Conservation (phyloP, 1,139 yeast species). For the Pneumocystis canis region DNA sequence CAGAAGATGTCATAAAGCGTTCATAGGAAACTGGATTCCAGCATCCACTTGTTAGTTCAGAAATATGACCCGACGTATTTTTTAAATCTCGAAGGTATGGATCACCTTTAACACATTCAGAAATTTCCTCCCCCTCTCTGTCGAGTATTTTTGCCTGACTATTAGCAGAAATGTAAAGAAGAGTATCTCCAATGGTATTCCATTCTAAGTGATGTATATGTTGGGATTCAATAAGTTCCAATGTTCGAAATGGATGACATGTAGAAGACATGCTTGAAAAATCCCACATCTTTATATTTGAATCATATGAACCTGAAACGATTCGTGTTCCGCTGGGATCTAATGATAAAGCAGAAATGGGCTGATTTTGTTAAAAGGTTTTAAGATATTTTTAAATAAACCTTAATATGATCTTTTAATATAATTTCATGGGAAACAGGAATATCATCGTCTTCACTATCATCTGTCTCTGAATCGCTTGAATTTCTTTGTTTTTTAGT, state of each 20-base stretch:
- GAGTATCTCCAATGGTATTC: constrained; percentile 18
- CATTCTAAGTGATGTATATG: constrained; percentile 19
- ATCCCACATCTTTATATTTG: constrained; percentile 24
- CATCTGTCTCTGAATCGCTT: neutral
- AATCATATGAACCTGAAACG: constrained; percentile 23
- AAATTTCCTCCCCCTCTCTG: constrained; percentile 16
- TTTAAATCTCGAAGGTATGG: constrained; percentile 28
- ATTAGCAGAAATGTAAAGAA: constrained; percentile 21
- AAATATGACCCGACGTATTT: constrained; percentile 28
- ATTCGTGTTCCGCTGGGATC: constrained; percentile 24
- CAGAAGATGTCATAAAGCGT: constrained; percentile 22
- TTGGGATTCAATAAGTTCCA: constrained; percentile 24
- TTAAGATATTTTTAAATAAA: neutral
- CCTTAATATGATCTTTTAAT: constrained; percentile 20
- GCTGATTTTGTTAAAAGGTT: neutral
- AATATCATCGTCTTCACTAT: constrained; percentile 19
- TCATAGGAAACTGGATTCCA: constrained; percentile 22
- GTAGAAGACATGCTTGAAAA: constrained; percentile 24
- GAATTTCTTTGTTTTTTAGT: neutral
- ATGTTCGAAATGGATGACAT: constrained; percentile 20
- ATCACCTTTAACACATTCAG: constrained; percentile 25
- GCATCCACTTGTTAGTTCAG: constrained; percentile 24
- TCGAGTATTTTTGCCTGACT: constrained; percentile 19
- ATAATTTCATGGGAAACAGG: constrained; percentile 24
- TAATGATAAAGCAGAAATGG: constrained; percentile 21